phyloP scores from a whole-genome alignment of 1,284 basidiomycete genomes.

The Rhodotorula mucilaginosa region DNA sequence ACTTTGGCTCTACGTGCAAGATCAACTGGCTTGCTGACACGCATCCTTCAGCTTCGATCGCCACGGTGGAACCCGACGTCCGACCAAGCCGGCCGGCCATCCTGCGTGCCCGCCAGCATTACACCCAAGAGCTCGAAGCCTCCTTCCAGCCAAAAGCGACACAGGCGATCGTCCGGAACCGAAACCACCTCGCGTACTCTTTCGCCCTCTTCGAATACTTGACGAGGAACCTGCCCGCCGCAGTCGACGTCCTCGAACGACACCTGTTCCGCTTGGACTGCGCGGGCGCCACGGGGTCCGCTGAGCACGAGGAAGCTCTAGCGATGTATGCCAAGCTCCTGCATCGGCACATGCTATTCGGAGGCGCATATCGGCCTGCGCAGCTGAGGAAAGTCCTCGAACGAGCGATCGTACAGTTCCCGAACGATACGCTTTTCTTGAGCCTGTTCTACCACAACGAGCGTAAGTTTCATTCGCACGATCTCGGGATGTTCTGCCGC shows the following conservation, averaged over 20 bases:
- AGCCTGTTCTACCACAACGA: conserved; percentile 74
- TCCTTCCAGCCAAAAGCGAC: conserved; percentile 37
- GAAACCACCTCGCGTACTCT: conserved; percentile 41
- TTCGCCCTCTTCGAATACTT: conserved; percentile 41
- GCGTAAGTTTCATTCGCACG: conserved; percentile 59
- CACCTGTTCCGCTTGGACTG: conserved; percentile 41
- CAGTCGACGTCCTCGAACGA: conserved; percentile 56
- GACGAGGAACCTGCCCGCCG: conserved; percentile 49
- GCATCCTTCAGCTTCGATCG: conserved; percentile 16
- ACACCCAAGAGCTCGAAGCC: conserved; percentile 28
- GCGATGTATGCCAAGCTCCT: conserved; percentile 61
- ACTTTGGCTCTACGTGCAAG: not conserved
- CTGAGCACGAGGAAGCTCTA: conserved; percentile 61
- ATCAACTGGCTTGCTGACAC: not conserved
- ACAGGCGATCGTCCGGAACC: conserved; percentile 39
- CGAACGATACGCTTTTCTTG: conserved; percentile 70
- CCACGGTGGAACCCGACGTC: conserved; percentile 1
- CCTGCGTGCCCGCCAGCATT: conserved; percentile 36
- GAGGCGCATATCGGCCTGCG: conserved; percentile 61
- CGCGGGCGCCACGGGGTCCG: conserved; percentile 43
- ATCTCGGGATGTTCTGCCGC: too few relatives aligned
- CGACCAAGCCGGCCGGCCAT: conserved; percentile 27
- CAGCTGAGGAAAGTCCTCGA: conserved; percentile 62
- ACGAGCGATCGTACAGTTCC: conserved; percentile 60
- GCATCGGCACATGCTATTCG: conserved; percentile 60